Conservation (phyloP, 768 basidiomycete species). For the Tremella yokohamensis region DNA sequence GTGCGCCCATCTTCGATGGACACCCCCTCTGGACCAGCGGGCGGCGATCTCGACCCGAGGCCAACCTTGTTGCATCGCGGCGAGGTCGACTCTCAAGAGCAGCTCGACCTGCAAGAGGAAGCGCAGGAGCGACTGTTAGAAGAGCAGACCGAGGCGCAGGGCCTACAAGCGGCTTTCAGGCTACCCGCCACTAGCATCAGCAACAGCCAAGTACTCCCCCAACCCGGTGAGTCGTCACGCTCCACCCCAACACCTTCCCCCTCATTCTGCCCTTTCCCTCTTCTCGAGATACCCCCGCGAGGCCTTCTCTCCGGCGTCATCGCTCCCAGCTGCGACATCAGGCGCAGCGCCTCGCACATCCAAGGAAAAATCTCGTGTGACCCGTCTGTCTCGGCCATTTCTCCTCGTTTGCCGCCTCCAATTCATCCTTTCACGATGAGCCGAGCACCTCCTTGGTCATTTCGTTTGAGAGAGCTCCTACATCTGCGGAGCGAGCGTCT, state of each 20-base stretch:
- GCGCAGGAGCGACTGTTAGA: constrained; percentile 25
- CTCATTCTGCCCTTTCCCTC: no score
- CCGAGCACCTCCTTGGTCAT: neutral
- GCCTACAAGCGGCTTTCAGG: constrained; percentile 4
- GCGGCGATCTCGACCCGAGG: constrained; percentile 29
- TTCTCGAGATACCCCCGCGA: no score
- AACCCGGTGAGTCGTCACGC: constrained; percentile 4
- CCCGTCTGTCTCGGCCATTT: no score
- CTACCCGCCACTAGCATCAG: neutral
- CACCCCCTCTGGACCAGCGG: constrained; percentile 27
- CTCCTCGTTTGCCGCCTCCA: no score
- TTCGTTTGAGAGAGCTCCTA: neutral
- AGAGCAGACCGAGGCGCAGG: constrained; percentile 6
- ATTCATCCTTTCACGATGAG: no score
- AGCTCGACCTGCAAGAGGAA: constrained; percentile 42
- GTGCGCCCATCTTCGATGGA: constrained; percentile 23
- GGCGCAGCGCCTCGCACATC: no score
- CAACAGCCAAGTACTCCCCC: neutral
- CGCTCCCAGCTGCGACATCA: no score
- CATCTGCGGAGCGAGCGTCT: no score
- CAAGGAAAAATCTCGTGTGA: no score
- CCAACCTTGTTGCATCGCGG: constrained; percentile 22
- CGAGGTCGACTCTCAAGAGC: constrained; percentile 38
- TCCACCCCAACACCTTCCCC: no score
- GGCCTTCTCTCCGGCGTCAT: no score